These are phyloP conservation scores for Tinospora cordifolia DNA, from an alignment of 164 flowering plant species.

Conservation along the genomic window DNA sequence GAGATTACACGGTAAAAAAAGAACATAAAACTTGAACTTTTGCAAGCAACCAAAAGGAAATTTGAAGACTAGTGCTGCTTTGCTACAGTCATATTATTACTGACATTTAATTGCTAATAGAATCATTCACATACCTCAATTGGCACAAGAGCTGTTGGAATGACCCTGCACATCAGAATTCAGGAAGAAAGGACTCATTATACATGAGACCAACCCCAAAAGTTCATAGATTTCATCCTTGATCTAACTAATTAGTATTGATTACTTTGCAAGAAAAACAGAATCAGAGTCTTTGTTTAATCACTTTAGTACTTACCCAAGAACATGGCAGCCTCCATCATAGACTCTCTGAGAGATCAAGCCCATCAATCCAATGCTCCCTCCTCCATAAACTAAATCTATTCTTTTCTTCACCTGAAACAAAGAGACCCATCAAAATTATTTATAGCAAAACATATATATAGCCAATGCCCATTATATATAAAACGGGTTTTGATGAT, in stretches of 20 bases:
- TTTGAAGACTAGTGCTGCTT: no score
- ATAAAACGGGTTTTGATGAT: neutral
- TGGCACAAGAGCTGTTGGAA: conserved; percentile 88
- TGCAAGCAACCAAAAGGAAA: no score
- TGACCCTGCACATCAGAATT: conserved; percentile 52
- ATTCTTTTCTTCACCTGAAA: conserved; percentile 72
- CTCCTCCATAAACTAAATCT: conserved; percentile 94
- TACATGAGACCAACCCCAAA: conserved; percentile 8
- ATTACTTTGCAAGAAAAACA: neutral
- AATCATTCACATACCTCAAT: conserved; percentile 52
- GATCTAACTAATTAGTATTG: neutral
- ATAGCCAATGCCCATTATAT: neutral
- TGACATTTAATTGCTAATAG: no score
- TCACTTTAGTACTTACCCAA: conserved; percentile 72
- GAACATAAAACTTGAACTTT: no score
- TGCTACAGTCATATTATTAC: no score
- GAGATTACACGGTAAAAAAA: no score
- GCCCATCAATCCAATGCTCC: conserved; percentile 96
- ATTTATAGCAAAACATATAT: neutral
- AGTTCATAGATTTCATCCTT: conserved; percentile 4
- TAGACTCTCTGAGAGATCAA: conserved; percentile 58
- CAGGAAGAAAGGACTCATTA: neutral
- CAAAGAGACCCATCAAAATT: conserved; percentile 6
- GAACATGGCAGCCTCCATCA: conserved; percentile 82
- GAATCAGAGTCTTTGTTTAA: neutral